Conservation (phyloP, 306 rosid genomes). For the Citrullus colocynthis region DNA sequence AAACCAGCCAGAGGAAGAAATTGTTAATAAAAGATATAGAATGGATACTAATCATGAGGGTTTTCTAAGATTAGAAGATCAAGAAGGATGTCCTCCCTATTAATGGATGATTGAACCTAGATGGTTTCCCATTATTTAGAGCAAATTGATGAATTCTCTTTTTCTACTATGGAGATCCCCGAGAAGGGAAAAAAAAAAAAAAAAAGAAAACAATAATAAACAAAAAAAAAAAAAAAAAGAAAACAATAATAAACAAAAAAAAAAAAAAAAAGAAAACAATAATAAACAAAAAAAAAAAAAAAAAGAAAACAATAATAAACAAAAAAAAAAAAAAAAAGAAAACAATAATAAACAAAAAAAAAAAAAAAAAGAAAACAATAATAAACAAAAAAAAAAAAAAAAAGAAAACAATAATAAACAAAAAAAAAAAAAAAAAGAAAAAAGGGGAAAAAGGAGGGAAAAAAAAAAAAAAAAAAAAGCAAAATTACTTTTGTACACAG, state of each 20-base stretch:
- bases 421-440: too few relatives aligned
- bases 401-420: too few relatives aligned
- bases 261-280: too few relatives aligned
- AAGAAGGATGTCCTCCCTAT: neutral
- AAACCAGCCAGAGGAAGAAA: neutral
- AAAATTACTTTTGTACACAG: neutral
- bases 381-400: too few relatives aligned
- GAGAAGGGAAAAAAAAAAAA: neutral
- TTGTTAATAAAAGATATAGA: neutral
- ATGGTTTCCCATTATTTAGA: neutral
- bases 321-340: too few relatives aligned
- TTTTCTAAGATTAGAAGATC: neutral
- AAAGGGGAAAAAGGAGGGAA: neutral
- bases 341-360: too few relatives aligned
- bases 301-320: too few relatives aligned
- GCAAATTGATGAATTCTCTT: neutral
- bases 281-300: too few relatives aligned
- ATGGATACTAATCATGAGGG: neutral
- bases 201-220: too few relatives aligned
- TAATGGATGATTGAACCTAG: neutral
- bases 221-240: too few relatives aligned
- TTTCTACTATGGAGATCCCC: neutral
- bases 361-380: too few relatives aligned
- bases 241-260: too few relatives aligned
- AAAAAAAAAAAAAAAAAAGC: neutral